phyloP scores from a whole-genome alignment of 208 protist genomes.

The Crithidia brevicula region DNA sequence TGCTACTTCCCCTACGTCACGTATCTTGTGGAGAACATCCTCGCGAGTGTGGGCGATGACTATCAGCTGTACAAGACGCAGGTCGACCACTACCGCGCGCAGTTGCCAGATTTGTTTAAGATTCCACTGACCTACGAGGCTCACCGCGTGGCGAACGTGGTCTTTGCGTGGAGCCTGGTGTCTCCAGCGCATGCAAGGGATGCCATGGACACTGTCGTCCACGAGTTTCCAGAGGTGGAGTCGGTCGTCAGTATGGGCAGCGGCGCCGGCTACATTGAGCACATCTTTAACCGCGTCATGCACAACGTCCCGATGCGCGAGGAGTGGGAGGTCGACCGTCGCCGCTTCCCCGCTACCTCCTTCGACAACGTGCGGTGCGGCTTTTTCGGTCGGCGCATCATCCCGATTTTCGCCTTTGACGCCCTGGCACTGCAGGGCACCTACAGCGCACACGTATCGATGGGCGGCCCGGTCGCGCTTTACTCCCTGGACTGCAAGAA shows the following conservation, averaged over 20 bases:
- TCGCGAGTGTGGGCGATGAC: conserved; percentile 73
- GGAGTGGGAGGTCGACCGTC: conserved; percentile 41
- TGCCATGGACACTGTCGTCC: conserved; percentile 67
- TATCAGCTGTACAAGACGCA: conserved; percentile 85
- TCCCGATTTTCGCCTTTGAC: conserved; percentile 87
- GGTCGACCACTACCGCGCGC: conserved; percentile 70
- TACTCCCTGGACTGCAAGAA: conserved; percentile 78
- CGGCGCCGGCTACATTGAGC: conserved; percentile 87
- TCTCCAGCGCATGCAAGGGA: conserved; percentile 69
- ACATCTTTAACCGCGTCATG: conserved; percentile 88
- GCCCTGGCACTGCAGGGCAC: conserved; percentile 66
- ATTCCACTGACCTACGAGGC: conserved; percentile 87
- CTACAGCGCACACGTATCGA: conserved; percentile 84
- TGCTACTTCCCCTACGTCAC: conserved; percentile 87
- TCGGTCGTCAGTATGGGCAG: conserved; percentile 81
- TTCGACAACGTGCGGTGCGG: conserved; percentile 75
- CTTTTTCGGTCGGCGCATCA: conserved; percentile 44
- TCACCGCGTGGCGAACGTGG: conserved; percentile 71
- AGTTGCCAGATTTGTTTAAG: conserved; percentile 79
- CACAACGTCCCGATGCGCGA: conserved; percentile 45
- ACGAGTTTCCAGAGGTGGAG: conserved; percentile 56
- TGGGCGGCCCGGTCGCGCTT: conserved; percentile 75
- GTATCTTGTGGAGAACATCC: conserved; percentile 76
- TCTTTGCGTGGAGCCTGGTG: conserved; percentile 88
- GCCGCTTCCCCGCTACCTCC: conserved; percentile 38